phyloP scores from a whole-genome alignment of 495 filamentous ascomycete genomes.

The Tuber melanosporum region DNA sequence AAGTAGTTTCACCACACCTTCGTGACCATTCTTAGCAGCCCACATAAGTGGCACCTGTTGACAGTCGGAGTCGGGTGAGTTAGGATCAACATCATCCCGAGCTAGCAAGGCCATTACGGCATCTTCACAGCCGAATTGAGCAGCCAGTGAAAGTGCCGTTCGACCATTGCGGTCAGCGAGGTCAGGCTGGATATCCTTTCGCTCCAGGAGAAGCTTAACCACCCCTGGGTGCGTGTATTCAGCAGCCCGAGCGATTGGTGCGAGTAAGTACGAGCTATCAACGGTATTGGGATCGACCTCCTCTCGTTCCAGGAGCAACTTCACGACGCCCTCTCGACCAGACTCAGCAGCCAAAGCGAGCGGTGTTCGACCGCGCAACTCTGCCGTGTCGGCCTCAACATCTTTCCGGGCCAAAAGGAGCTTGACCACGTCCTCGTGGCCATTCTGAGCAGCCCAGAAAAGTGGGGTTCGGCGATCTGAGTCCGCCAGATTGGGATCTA shows the following conservation, averaged over 20 bases:
- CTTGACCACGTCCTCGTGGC: neutral
- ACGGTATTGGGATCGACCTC: neutral
- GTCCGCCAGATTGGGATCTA: neutral
- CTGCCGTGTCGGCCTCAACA: neutral
- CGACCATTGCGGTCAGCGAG: slow-evolving; percentile 9
- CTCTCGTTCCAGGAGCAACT: neutral
- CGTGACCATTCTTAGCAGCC: slow-evolving; percentile 39
- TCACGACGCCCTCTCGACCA: neutral
- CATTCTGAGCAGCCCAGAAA: neutral
- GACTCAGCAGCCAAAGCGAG: neutral
- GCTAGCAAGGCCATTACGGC: slow-evolving; percentile 38
- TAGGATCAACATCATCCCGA: slow-evolving; percentile 15
- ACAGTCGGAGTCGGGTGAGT: slow-evolving; percentile 15
- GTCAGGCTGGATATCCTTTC: slow-evolving; percentile 38
- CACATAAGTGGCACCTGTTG: slow-evolving; percentile 40
- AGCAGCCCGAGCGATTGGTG: neutral
- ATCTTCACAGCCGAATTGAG: slow-evolving; percentile 35
- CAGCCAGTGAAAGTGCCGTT: slow-evolving; percentile 40
- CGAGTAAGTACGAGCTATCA: neutral
- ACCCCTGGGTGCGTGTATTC: neutral
- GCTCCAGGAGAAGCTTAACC: slow-evolving; percentile 29
- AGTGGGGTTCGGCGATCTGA: neutral
- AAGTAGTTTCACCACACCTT: slow-evolving; percentile 36
- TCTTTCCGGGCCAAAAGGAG: neutral
- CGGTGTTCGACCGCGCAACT: neutral